Evolutionary conservation across 2,329 filamentous ascomycete genomes (phyloP), one percentile per base, ranked within the genome.

Genomic region (Pseudogymnoascus sp.): DNA sequence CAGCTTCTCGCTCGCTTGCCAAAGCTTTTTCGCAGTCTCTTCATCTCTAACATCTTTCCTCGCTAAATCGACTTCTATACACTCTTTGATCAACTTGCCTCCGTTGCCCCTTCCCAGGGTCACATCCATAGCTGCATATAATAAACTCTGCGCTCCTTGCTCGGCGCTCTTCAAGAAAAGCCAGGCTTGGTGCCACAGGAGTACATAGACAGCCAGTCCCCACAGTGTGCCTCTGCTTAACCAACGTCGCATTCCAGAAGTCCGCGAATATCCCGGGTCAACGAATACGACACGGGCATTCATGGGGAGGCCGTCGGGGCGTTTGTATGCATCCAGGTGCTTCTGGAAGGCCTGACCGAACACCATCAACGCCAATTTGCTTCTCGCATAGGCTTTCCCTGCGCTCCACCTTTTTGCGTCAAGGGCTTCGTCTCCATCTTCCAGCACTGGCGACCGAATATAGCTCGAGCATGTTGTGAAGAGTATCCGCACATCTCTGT

Each of bases 281-380:
- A 93, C 90, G 64, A 96, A 83, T 60, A 96, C 80, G 53, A 97
- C 91, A 35, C 90, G 85, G 3, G 92, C 83, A 68, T 91, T 96
- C 79, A 88, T 88, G 0, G 91, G 91, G 59, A 90, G 79, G 66
- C 88, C 84, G 73, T 99, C 95, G 0, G 93, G 91, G 23, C 95
- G 83, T 71, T 90, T 84, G 75, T 96, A 96, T 1, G 88, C 79
- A 68, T 92, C 87, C 56, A 99, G 81, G 73, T 97, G 93, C 74
- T 96, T 95, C 77, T 97, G 93, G 74, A 93, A 96, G 7, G 93
- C 89, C 59, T 88, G 84, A 0, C 90, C 93, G 73, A 99, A 97
- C 15, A 89, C 86, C 81, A 93, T 96, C 53, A 97, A 80, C 0
- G 95, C 91, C 29, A 97, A 79, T 80, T 88, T 83, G 78, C 82